These are phyloP conservation scores for Colletotrichum eremochloae DNA, from an alignment of 2,329 filamentous ascomycete species.

Conservation along the genomic window DNA sequence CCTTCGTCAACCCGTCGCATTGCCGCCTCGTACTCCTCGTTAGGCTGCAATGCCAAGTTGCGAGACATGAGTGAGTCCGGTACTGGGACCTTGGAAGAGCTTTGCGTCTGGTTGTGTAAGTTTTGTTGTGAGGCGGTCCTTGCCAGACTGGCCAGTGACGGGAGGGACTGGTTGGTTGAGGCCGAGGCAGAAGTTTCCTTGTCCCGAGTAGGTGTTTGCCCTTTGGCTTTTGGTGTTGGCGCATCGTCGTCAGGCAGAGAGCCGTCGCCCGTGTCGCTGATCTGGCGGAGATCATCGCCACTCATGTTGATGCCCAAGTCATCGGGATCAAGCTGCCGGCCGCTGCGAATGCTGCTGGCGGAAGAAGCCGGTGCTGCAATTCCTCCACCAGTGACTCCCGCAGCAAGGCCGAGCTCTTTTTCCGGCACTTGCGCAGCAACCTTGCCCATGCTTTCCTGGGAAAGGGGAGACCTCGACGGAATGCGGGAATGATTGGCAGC, in stretches of 20 bases:
- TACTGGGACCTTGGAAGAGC: slow-evolving; percentile 48
- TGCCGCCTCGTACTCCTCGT: slow-evolving; percentile 59
- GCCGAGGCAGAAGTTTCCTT: slow-evolving; percentile 32
- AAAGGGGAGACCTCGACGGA: slow-evolving; percentile 33
- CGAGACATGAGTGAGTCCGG: slow-evolving; percentile 46
- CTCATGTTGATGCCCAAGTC: slow-evolving; percentile 53
- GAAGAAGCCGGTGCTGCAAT: slow-evolving; percentile 55
- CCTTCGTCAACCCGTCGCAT: slow-evolving; percentile 58
- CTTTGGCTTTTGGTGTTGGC: slow-evolving; percentile 24
- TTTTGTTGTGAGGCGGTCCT: slow-evolving; percentile 57
- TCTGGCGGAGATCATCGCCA: slow-evolving; percentile 45
- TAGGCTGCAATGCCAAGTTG: slow-evolving; percentile 46
- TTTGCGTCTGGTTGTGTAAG: slow-evolving; percentile 47
- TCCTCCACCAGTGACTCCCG: slow-evolving; percentile 23
- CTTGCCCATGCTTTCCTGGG: slow-evolving; percentile 28
- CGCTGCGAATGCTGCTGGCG: slow-evolving; percentile 59
- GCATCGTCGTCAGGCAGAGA: slow-evolving; percentile 18
- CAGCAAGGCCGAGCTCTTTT: not conserved
- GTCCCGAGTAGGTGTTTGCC: slow-evolving; percentile 13
- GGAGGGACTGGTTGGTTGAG: slow-evolving; percentile 48
- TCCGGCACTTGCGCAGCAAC: not conserved
- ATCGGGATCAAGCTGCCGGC: slow-evolving; percentile 63
- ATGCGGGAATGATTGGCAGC: slow-evolving; percentile 1
- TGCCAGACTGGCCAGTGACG: slow-evolving; percentile 53
- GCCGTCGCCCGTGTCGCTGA: slow-evolving; percentile 20